Percentiles rank a stretch among this genome's conserved stretches.
These are phyloP conservation scores for Volvox carteri DNA, from an alignment of 163 green algal genomes.

Conservation along the genomic window DNA sequence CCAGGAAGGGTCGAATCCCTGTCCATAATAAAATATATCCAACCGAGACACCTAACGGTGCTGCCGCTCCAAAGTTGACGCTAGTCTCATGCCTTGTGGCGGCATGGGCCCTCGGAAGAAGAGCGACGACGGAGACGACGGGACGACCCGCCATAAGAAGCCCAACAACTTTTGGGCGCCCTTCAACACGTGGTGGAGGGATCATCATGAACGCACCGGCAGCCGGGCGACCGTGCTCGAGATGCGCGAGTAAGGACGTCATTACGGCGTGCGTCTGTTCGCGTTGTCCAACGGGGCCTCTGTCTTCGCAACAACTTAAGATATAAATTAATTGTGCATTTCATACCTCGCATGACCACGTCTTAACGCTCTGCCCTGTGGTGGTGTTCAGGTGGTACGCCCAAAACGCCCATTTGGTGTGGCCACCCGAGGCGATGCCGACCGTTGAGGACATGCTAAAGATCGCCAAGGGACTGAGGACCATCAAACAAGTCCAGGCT, in stretches of 20 bases:
- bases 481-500: slow-evolving; percentile 38
- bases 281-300: too few species aligned
- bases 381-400: slow-evolving; percentile 37
- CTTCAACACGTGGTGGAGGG: slow-evolving; percentile 42
- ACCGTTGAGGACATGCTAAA: slow-evolving; percentile 50
- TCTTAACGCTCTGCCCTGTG: not conserved
- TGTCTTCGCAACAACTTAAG: too few species aligned
- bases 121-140: slow-evolving; percentile 19
- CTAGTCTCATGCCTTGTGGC: not conserved
- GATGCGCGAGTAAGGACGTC: slow-evolving; percentile 37
- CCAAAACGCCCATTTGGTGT: slow-evolving; percentile 31
- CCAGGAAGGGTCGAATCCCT: not conserved
- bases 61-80: not conserved
- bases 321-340: not conserved
- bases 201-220: slow-evolving; percentile 44
- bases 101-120: slow-evolving; percentile 5
- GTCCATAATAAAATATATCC: not conserved
- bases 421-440: slow-evolving; percentile 11
- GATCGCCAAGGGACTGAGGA: slow-evolving; percentile 41
- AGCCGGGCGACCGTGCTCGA: slow-evolving; percentile 17
- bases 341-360: not conserved
- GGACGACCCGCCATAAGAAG: not conserved
- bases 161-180: slow-evolving; percentile 49
- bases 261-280: not conserved
- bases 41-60: not conserved